phyloP scores from a whole-genome alignment of 768 basidiomycete species.

The Xerocomellus dryophilus region DNA sequence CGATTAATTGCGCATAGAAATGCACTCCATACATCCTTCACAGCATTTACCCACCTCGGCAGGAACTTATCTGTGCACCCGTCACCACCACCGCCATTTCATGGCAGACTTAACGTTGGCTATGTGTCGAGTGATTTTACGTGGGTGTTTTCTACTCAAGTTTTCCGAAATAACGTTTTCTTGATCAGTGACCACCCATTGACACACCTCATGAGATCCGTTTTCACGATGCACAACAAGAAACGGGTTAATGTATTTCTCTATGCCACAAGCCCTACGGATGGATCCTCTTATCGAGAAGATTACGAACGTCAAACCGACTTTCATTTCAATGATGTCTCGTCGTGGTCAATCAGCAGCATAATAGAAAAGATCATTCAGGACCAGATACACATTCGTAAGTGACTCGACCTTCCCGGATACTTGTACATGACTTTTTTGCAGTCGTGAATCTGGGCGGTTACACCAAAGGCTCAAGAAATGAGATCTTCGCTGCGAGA shows the following conservation, averaged over 20 bases:
- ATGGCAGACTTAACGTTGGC: constrained; percentile 43
- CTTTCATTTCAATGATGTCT: constrained; percentile 42
- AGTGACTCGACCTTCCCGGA: constrained; percentile 13
- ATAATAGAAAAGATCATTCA: constrained; percentile 39
- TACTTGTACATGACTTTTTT: background rate
- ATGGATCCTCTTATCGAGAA: constrained; percentile 42
- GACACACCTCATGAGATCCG: constrained; percentile 51
- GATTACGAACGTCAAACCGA: constrained; percentile 41
- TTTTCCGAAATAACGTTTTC: background rate
- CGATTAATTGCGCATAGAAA: constrained; percentile 48
- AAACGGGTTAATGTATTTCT: constrained; percentile 41
- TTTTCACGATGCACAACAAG: constrained; percentile 43
- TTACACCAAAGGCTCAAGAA: constrained; percentile 51
- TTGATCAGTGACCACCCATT: constrained; percentile 46
- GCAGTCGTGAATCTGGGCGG: constrained; percentile 46
- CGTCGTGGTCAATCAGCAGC: constrained; percentile 34
- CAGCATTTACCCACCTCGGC: constrained; percentile 35
- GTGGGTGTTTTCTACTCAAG: constrained; percentile 24
- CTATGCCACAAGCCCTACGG: constrained; percentile 49
- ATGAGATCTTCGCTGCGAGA: constrained; percentile 51
- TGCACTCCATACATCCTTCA: constrained; percentile 44
- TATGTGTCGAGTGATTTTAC: constrained; percentile 49
- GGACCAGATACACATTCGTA: constrained; percentile 47
- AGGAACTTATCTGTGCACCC: constrained; percentile 35
- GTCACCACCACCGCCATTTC: constrained; percentile 40